Evolutionary conservation across 257 asterid species (phyloP).

Genomic region (Galeopsis tetrahit): DNA sequence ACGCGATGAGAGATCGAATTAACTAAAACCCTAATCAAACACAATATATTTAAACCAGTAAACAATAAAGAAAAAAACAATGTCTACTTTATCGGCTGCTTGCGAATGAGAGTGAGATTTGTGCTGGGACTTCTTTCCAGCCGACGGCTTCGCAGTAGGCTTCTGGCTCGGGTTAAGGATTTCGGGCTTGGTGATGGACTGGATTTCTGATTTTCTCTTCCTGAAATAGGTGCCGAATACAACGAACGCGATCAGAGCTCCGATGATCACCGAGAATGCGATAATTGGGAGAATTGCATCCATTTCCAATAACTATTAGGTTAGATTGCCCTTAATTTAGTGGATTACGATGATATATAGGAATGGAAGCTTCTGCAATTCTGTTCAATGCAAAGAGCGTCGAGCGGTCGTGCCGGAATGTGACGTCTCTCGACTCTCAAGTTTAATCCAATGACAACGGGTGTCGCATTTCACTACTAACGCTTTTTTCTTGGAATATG

Average conservation of each 20-base stretch:
- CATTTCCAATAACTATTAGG: constrained; percentile 40
- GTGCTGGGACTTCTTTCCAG: constrained; percentile 58
- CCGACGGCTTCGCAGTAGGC: constrained; percentile 47
- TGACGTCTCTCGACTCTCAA: constrained; percentile 3
- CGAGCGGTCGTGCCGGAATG: constrained; percentile 18
- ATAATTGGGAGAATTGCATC: constrained; percentile 61
- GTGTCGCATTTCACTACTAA: constrained; percentile 20
- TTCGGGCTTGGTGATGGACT: constrained; percentile 67
- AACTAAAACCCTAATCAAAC: constrained; percentile 25
- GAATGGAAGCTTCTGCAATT: constrained; percentile 1
- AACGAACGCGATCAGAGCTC: constrained; percentile 71
- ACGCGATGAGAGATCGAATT: constrained; percentile 23
- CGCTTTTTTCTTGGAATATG: constrained; percentile 22
- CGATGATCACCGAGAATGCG: constrained; percentile 63
- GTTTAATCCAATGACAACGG: constrained; percentile 6
- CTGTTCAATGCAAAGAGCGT: constrained; percentile 3
- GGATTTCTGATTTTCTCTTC: constrained; percentile 71
- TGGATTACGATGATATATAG: constrained; percentile 1
- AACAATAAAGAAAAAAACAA: constrained; percentile 21
- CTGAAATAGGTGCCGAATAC: constrained; percentile 69
- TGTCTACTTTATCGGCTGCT: constrained; percentile 75
- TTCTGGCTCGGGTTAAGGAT: constrained; percentile 42
- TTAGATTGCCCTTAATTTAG: background rate
- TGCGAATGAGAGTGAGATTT: constrained; percentile 73
- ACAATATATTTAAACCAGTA: constrained; percentile 22